A percentile compares a stretch with the other conserved stretches of the same genome.
phyloP scores from a whole-genome alignment of 2,329 filamentous ascomycete genomes.

The Blumeriella jaapii region DNA sequence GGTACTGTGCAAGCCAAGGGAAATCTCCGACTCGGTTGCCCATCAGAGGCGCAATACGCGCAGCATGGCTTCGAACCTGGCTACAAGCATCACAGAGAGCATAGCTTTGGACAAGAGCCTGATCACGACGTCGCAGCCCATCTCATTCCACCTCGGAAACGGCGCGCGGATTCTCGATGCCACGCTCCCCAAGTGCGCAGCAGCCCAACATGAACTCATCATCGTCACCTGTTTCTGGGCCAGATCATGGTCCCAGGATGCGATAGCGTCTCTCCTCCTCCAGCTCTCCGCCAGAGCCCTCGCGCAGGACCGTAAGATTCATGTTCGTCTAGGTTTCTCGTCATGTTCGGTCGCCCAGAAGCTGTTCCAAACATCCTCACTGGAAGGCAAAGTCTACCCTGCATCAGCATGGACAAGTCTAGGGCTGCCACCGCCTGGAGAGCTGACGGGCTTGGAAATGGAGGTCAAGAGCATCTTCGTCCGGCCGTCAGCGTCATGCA shows the following conservation, averaged over 20 bases:
- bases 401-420: slow-evolving; percentile 44
- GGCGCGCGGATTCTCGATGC: slow-evolving; percentile 41
- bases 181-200: slow-evolving; percentile 49
- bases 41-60: too few relatives aligned
- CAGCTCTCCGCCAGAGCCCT: slow-evolving; percentile 42
- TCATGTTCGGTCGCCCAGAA: slow-evolving; percentile 64
- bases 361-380: slow-evolving; percentile 56
- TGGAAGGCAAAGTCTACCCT: slow-evolving; percentile 49
- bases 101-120: too few relatives aligned
- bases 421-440: slow-evolving; percentile 46
- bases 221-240: slow-evolving; percentile 81
- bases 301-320: slow-evolving; percentile 23
- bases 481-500: slow-evolving; percentile 76
- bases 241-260: slow-evolving; percentile 46
- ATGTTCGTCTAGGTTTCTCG: slow-evolving; percentile 62
- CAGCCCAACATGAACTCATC: slow-evolving; percentile 53
- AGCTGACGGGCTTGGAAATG: slow-evolving; percentile 51
- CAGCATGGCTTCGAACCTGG: slow-evolving; percentile 31
- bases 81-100: too few relatives aligned
- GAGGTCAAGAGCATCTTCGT: slow-evolving; percentile 70
- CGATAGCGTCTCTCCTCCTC: slow-evolving; percentile 45
- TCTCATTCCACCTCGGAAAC: slow-evolving; percentile 41
- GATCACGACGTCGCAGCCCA: slow-evolving; percentile 36
- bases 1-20: too few relatives aligned
- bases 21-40: too few relatives aligned